A percentile compares a stretch with the other conserved stretches of the same genome.
phyloP scores from a whole-genome alignment of 345 rosid species.

The Combretum micranthum region DNA sequence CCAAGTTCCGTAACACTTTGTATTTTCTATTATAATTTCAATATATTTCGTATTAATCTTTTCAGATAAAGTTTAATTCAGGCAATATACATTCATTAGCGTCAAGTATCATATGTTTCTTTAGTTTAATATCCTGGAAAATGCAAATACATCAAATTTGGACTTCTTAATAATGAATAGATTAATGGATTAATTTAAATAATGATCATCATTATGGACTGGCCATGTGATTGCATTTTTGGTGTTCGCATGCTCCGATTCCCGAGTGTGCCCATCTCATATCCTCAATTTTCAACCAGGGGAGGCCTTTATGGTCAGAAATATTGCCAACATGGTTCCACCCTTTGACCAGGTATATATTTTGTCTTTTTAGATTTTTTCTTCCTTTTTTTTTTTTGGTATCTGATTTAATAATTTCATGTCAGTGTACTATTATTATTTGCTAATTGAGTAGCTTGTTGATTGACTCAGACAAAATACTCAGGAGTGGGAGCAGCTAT shows the following conservation, averaged over 20 bases:
- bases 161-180: neutral
- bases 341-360: constrained; percentile 56
- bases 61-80: neutral
- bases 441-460: constrained; percentile 4
- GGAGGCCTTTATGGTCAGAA: constrained; percentile 91
- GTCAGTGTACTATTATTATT: too few relatives aligned
- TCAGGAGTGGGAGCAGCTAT: constrained; percentile 85
- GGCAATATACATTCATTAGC: neutral
- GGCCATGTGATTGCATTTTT: constrained; percentile 38
- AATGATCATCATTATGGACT: neutral
- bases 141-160: neutral
- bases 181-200: neutral
- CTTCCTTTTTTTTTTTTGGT: neutral
- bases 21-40: neutral
- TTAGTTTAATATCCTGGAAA: neutral
- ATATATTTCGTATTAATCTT: neutral
- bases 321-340: constrained; percentile 98
- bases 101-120: neutral
- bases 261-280: constrained; percentile 92
- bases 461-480: constrained; percentile 47
- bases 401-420: neutral
- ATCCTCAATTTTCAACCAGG: constrained; percentile 88
- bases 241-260: constrained; percentile 98
- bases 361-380: neutral
- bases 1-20: constrained; percentile 41